These are phyloP conservation scores for Wallacemonas sp. DNA, from an alignment of 208 protist species.

Conservation along the genomic window DNA sequence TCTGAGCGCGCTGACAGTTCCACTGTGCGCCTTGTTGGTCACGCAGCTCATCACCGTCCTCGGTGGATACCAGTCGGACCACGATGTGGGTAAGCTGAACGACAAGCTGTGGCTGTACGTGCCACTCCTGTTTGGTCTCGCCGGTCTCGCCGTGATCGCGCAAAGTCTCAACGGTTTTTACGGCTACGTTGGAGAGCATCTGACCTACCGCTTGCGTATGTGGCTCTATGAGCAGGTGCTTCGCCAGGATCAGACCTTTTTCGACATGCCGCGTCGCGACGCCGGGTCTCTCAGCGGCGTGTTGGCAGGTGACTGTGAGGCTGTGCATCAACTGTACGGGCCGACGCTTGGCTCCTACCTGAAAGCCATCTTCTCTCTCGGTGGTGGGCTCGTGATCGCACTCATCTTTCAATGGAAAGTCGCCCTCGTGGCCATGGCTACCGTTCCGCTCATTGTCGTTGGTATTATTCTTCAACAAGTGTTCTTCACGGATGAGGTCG, in stretches of 20 bases:
- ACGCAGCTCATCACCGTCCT: conserved; percentile 18
- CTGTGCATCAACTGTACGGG: conserved; percentile 34
- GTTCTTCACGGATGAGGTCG: conserved; percentile 6
- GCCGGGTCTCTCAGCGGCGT: conserved; percentile 21
- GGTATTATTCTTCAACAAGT: conserved; percentile 22
- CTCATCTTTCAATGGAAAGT: conserved; percentile 35
- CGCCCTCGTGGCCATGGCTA: conserved; percentile 24
- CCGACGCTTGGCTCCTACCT: conserved; percentile 22
- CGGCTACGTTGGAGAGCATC: conserved; percentile 27
- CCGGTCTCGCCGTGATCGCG: conserved; percentile 13
- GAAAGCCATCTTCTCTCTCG: conserved; percentile 15
- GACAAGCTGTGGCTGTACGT: conserved; percentile 14
- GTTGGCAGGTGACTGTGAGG: conserved; percentile 34
- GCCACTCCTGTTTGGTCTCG: conserved; percentile 25
- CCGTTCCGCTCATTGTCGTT: conserved; percentile 23
- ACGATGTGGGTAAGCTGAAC: conserved; percentile 17
- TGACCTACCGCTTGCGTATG: conserved; percentile 25
- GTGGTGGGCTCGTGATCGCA: conserved; percentile 23
- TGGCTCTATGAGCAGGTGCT: conserved; percentile 28
- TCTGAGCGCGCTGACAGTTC: conserved; percentile 13
- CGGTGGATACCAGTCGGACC: conserved; percentile 12
- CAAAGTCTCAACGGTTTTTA: conserved; percentile 25
- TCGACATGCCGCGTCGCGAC: conserved; percentile 35
- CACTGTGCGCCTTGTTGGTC: conserved; percentile 21
- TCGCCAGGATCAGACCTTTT: conserved; percentile 40